These are phyloP conservation scores for Geotrichum phurueaensis DNA, from an alignment of 1,139 yeast species.

Conservation along the genomic window DNA sequence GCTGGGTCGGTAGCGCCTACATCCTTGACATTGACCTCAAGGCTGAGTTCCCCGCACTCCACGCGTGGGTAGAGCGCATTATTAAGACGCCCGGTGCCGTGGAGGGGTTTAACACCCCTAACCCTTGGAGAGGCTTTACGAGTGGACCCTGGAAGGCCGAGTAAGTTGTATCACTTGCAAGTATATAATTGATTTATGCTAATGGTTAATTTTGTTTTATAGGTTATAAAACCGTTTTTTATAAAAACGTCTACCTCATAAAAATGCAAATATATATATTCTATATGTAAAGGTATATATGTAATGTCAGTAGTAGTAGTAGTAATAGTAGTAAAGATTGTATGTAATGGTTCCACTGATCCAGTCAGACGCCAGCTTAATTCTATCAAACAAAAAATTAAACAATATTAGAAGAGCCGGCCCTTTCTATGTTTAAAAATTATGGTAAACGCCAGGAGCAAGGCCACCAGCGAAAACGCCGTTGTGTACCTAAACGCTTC, in stretches of 20 bases:
- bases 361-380: background rate
- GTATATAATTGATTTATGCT: background rate
- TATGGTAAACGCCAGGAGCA: background rate
- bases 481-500: conserved; percentile 17
- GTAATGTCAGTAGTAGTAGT: background rate
- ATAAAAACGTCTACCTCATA: background rate
- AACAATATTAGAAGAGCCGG: background rate
- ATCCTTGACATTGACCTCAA: conserved; percentile 37
- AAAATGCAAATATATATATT: background rate
- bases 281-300: background rate
- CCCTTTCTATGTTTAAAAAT: background rate
- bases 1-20: conserved; percentile 20
- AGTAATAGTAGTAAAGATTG: background rate
- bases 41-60: conserved; percentile 41
- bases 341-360: background rate
- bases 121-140: conserved; percentile 11
- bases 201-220: background rate
- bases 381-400: background rate
- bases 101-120: conserved; percentile 30
- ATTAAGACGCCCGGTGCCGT: conserved; percentile 38
- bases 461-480: background rate
- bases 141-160: conserved; percentile 10
- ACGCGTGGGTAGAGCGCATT: conserved; percentile 44
- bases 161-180: background rate
- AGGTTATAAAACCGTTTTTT: too few relatives aligned